These are phyloP conservation scores for Botrytis medusae DNA, from an alignment of 2,329 filamentous ascomycete species.

Conservation along the genomic window DNA sequence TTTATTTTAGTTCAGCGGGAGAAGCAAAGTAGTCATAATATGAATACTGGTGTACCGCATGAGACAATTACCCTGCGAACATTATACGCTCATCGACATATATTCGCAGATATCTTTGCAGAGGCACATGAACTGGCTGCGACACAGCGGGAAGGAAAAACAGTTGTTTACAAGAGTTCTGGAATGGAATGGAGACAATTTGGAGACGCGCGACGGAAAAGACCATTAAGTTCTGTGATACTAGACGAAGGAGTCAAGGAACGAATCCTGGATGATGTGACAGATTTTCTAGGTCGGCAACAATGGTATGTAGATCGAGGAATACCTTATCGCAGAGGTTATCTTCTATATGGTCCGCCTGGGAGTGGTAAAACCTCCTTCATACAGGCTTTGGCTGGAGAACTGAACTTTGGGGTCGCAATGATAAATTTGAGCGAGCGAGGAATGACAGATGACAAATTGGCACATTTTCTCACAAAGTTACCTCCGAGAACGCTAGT, in stretches of 20 bases:
- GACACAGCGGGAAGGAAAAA: slow-evolving; percentile 85
- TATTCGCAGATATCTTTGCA: slow-evolving; percentile 86
- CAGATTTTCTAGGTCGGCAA: slow-evolving; percentile 63
- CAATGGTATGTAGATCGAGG: slow-evolving; percentile 82
- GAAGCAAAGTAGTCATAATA: slow-evolving; percentile 79
- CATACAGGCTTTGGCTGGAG: slow-evolving; percentile 86
- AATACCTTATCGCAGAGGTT: slow-evolving; percentile 75
- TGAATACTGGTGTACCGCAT: slow-evolving; percentile 83
- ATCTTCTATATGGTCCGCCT: slow-evolving; percentile 75
- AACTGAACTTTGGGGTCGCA: slow-evolving; percentile 54
- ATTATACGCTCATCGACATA: slow-evolving; percentile 80
- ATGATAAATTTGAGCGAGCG: slow-evolving; percentile 52
- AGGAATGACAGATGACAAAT: slow-evolving; percentile 58
- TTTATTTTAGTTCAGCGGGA: slow-evolving; percentile 86
- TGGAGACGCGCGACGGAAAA: slow-evolving; percentile 80
- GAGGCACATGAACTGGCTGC: slow-evolving; percentile 82
- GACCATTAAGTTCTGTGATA: slow-evolving; percentile 84
- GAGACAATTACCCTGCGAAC: slow-evolving; percentile 93
- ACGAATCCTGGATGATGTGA: slow-evolving; percentile 50
- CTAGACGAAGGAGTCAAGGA: slow-evolving; percentile 73
- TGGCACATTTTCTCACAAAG: slow-evolving; percentile 51
- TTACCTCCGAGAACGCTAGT: slow-evolving; percentile 55
- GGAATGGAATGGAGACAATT: slow-evolving; percentile 83
- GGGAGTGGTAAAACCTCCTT: slow-evolving; percentile 87
- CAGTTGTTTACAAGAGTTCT: slow-evolving; percentile 82